Conservation (phyloP, 805 yeast species). For the Starmerella kuoi region DNA sequence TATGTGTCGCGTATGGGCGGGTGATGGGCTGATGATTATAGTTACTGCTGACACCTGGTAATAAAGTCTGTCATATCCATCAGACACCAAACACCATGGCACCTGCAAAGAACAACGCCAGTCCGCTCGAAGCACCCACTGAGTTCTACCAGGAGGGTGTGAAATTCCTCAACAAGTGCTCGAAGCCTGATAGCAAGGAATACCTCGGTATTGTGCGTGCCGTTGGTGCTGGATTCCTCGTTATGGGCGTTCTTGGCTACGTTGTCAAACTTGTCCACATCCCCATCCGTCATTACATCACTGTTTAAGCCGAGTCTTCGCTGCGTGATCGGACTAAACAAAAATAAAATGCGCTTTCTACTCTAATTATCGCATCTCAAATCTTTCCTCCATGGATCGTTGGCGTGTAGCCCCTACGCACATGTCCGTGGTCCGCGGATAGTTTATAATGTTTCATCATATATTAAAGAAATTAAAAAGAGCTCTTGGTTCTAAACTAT, state of each 20-base stretch:
- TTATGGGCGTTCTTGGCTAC: slow-evolving; percentile 97
- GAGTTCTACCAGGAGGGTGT: slow-evolving; percentile 87
- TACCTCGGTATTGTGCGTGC: slow-evolving; percentile 82
- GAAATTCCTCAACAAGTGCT: slow-evolving; percentile 79
- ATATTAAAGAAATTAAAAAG: too few relatives aligned
- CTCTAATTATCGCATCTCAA: not conserved
- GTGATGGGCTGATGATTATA: too few relatives aligned
- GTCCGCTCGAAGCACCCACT: slow-evolving; percentile 44
- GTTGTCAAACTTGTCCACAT: slow-evolving; percentile 87
- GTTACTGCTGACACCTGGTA: too few relatives aligned
- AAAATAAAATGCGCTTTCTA: not conserved
- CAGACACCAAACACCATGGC: not conserved
- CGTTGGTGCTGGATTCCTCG: slow-evolving; percentile 90
- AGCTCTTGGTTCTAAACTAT: too few relatives aligned
- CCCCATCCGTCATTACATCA: slow-evolving; percentile 87
- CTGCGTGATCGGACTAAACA: not conserved
- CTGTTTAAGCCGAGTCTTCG: slow-evolving; percentile 39
- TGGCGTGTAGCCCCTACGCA: too few relatives aligned
- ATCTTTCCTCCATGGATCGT: too few relatives aligned
- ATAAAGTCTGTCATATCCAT: too few relatives aligned
- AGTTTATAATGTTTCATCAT: too few relatives aligned
- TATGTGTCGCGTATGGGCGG: too few relatives aligned
- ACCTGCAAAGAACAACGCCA: not conserved
- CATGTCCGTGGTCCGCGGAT: too few relatives aligned
- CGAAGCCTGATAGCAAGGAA: slow-evolving; percentile 84